Percentiles rank a stretch among this genome's conserved stretches.
Conservation (phyloP, 306 rosid species). For the Cercis canadensis region DNA sequence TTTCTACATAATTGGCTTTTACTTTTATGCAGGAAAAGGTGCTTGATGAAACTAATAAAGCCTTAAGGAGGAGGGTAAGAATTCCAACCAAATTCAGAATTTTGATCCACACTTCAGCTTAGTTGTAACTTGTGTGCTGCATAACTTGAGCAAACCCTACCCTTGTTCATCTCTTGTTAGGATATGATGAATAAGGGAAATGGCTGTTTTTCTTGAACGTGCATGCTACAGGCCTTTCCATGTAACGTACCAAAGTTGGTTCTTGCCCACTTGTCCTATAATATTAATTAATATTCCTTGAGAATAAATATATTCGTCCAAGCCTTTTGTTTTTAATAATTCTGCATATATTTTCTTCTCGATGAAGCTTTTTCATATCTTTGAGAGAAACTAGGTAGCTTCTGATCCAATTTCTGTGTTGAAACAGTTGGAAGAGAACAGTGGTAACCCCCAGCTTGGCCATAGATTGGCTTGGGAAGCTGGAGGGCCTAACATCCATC, state of each 20-base stretch:
- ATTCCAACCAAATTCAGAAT: neutral
- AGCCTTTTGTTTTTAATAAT: too few relatives aligned
- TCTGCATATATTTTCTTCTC: too few relatives aligned
- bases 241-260: too few relatives aligned
- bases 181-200: neutral
- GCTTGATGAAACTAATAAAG: conserved; percentile 69
- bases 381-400: too few relatives aligned
- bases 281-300: too few relatives aligned
- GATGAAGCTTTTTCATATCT: too few relatives aligned
- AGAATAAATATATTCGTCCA: too few relatives aligned
- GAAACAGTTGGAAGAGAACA: conserved; percentile 68
- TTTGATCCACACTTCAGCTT: conserved; percentile 5
- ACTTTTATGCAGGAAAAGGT: conserved; percentile 61
- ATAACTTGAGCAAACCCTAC: too few relatives aligned
- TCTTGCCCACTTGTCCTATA: neutral
- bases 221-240: too few relatives aligned
- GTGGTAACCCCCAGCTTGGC: conserved; percentile 36
- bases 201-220: neutral
- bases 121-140: too few relatives aligned
- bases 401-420: too few relatives aligned
- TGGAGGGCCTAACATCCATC: conserved; percentile 38
- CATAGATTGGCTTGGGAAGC: conserved; percentile 55
- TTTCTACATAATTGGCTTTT: neutral
- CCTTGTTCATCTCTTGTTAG: neutral
- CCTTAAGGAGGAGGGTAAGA: conserved; percentile 65